Evolutionary conservation across 768 basidiomycete genomes (phyloP).

Genomic region (Trametes meyenii): DNA sequence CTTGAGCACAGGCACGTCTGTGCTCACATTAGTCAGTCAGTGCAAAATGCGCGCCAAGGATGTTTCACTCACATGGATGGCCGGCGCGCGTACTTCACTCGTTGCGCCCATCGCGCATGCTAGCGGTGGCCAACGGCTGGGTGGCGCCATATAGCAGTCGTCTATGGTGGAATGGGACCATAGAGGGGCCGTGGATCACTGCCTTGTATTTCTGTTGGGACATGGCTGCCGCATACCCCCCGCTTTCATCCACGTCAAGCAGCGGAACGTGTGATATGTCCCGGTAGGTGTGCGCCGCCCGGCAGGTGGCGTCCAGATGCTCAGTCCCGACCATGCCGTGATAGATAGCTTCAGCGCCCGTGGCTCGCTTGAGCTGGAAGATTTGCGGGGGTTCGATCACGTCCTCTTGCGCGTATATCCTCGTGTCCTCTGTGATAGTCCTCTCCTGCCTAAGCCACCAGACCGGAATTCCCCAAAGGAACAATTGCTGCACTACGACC

Average conservation of each 20-base stretch:
- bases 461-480: not conserved
- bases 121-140: too few species aligned
- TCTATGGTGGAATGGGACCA: too few species aligned
- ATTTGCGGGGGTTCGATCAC: not conserved
- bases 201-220: not conserved
- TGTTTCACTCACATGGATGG: too few species aligned
- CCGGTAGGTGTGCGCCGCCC: slow-evolving; percentile 1
- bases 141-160: too few species aligned
- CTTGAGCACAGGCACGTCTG: too few species aligned
- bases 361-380: not conserved
- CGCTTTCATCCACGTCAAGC: not conserved
- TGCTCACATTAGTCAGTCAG: too few species aligned
- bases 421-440: not conserved
- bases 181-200: not conserved
- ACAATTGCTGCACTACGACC: not conserved
- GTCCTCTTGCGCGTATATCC: not conserved
- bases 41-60: too few species aligned
- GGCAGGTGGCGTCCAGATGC: not conserved
- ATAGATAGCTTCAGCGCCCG: not conserved
- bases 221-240: not conserved
- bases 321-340: not conserved
- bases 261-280: not conserved
- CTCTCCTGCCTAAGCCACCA: not conserved
- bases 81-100: too few species aligned
- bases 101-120: too few species aligned